Evolutionary conservation across 176 grass and related monocot species (phyloP), one percentile per base, ranked within the genome.

Genomic region (Lolium perenne): DNA sequence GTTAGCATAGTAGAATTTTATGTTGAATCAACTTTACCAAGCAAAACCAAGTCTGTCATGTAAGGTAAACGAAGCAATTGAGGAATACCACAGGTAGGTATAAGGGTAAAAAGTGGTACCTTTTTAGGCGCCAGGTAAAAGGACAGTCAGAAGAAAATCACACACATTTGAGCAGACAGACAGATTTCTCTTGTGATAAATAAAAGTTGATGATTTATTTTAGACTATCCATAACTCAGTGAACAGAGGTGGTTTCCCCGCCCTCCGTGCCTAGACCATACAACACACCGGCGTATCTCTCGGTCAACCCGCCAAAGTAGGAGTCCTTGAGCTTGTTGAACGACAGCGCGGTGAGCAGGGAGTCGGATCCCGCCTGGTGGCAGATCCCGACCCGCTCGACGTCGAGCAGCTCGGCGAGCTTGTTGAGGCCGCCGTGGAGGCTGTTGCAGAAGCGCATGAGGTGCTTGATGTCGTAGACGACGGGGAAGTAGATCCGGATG

Each of bases 201-300:
- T 88, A 82, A 35, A 35, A 35, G 82, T 88, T 79, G 85, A 88
- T 85, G 51, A 47, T 80, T 93, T 89, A 90, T 90, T 84, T 90
- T 35, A 3, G 87, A 59, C 84, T 84, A 87, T 81, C 71, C 88
- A 87, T 81, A 84, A 81, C 91, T 93, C 57, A 93, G 84, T 90
- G 87, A 93, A 82, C 80, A 88, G 57, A 85, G 53, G 90, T 85
- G 85, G 87, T 87, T 85, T 90, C 87, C 53, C 87, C 91, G 49
- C 81, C 84, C 79, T 94, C 92, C 77, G 87, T 76, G 62, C 89
- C 86, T 46, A 94, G 86, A 35, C 92, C 92, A 91, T 89, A 94
- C 89, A 94, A 89, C 76, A 94, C 89, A 84, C 92, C 92, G 0
- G 88, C 89, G 77, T 94, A 94, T 29, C 86, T 89, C 70, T 94